These are phyloP conservation scores for Rhinocladiella similis DNA, from an alignment of 2,329 filamentous ascomycete species.

Conservation along the genomic window DNA sequence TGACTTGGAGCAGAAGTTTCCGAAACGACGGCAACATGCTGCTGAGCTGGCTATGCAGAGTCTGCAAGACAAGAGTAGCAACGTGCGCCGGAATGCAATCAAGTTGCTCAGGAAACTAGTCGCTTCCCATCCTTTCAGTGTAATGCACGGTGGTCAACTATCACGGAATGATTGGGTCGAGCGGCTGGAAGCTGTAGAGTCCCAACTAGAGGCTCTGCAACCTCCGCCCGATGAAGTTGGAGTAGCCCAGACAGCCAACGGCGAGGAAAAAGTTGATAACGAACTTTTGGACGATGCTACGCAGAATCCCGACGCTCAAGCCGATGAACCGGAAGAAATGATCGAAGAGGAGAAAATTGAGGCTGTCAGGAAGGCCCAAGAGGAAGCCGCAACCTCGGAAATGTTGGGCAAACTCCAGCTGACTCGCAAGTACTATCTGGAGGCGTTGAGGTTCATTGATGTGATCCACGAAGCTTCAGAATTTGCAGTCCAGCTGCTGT, in stretches of 20 bases:
- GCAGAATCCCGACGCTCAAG: constrained; percentile 47
- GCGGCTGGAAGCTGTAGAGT: constrained; percentile 77
- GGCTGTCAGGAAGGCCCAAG: constrained; percentile 74
- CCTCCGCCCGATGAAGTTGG: constrained; percentile 74
- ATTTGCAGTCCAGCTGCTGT: constrained; percentile 81
- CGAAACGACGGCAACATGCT: constrained; percentile 83
- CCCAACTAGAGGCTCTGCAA: constrained; percentile 76
- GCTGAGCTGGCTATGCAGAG: constrained; percentile 86
- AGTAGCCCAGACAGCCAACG: constrained; percentile 63
- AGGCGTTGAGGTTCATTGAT: constrained; percentile 91
- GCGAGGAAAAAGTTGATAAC: constrained; percentile 71
- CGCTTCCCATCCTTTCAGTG: constrained; percentile 90
- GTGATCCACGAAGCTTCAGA: constrained; percentile 80
- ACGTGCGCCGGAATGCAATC: constrained; percentile 91
- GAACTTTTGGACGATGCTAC: constrained; percentile 86
- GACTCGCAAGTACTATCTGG: constrained; percentile 87
- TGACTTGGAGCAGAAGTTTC: constrained; percentile 93
- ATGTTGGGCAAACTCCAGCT: constrained; percentile 83
- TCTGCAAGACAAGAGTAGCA: constrained; percentile 96
- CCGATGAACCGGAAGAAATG: constrained; percentile 71
- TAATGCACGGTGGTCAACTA: constrained; percentile 85
- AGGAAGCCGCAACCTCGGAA: constrained; percentile 86
- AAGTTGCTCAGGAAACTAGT: constrained; percentile 86
- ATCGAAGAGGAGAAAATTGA: constrained; percentile 75
- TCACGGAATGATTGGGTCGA: constrained; percentile 82